Percentiles rank a stretch among this genome's conserved stretches.
Conservation (phyloP, 1,284 basidiomycete genomes). For the Wolfiporia cocos region DNA sequence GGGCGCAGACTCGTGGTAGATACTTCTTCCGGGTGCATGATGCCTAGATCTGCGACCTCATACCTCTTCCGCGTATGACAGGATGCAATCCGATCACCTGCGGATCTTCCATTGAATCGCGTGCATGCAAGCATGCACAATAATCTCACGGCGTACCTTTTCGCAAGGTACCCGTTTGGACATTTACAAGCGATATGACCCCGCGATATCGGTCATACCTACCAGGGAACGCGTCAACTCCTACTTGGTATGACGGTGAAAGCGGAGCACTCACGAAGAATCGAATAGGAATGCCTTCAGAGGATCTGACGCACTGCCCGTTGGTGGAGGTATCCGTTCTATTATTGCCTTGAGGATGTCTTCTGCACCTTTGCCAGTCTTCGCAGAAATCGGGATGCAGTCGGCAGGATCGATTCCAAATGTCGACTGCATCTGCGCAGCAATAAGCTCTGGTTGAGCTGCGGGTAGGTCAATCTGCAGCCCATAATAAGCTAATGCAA, state of each 20-base stretch:
- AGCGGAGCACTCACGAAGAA: conserved; percentile 69
- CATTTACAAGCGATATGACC: conserved; percentile 87
- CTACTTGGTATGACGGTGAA: too few species aligned
- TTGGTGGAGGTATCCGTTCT: conserved; percentile 76
- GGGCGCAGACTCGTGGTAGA: conserved; percentile 66
- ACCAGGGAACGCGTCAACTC: conserved; percentile 6
- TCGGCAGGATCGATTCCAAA: conserved; percentile 74
- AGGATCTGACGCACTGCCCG: conserved; percentile 42
- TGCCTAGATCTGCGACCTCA: conserved; percentile 88
- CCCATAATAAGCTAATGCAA: not conserved
- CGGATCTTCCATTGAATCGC: not conserved
- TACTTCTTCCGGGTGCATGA: conserved; percentile 89
- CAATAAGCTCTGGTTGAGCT: conserved; percentile 76
- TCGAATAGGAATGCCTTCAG: conserved; percentile 92
- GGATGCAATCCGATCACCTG: conserved; percentile 87
- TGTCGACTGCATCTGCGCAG: conserved; percentile 74
- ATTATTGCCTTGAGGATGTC: conserved; percentile 78
- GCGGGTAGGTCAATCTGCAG: conserved; percentile 82
- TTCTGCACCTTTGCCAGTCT: conserved; percentile 83
- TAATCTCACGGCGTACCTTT: conserved; percentile 40
- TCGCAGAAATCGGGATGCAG: conserved; percentile 83
- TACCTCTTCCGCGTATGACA: conserved; percentile 87
- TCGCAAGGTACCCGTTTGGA: conserved; percentile 61
- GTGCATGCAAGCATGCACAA: conserved; percentile 5
- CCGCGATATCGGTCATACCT: conserved; percentile 97